phyloP scores from a whole-genome alignment of 805 yeast species.

The Ogataea wickerhamii region DNA sequence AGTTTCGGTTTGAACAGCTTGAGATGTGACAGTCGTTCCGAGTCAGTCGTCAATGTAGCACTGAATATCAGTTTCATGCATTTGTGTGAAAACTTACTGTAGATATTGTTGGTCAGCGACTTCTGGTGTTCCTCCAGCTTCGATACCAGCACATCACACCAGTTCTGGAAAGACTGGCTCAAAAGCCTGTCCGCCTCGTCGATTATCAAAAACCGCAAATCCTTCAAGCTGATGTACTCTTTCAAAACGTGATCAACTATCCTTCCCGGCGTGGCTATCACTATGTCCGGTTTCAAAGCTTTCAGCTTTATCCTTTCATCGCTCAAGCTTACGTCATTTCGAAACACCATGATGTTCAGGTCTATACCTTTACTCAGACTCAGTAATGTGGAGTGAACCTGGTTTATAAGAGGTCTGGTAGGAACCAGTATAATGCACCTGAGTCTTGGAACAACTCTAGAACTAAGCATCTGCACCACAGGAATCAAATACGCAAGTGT shows the following conservation, averaged over 20 bases:
- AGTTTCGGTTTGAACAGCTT: slow-evolving; percentile 70
- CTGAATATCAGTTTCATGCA: slow-evolving; percentile 73
- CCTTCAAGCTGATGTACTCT: slow-evolving; percentile 42
- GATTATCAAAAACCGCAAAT: slow-evolving; percentile 60
- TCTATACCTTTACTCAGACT: slow-evolving; percentile 63
- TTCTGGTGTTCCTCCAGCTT: slow-evolving; percentile 36
- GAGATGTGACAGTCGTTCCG: slow-evolving; percentile 76
- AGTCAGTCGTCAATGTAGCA: slow-evolving; percentile 92
- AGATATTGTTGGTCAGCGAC: slow-evolving; percentile 22
- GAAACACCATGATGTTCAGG: slow-evolving; percentile 59
- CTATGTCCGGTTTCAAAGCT: slow-evolving; percentile 53
- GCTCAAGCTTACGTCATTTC: slow-evolving; percentile 46
- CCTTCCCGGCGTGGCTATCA: slow-evolving; percentile 76
- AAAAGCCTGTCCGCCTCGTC: slow-evolving; percentile 83
- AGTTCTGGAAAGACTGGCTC: slow-evolving; percentile 89
- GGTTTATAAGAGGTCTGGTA: slow-evolving; percentile 80
- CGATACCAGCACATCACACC: slow-evolving; percentile 63
- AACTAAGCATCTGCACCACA: slow-evolving; percentile 61
- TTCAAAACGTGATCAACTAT: slow-evolving; percentile 67
- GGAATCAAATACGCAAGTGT: slow-evolving; percentile 88
- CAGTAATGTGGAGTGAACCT: slow-evolving; percentile 66
- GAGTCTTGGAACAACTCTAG: slow-evolving; percentile 64
- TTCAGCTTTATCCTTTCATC: slow-evolving; percentile 59
- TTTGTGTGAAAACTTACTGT: slow-evolving; percentile 34
- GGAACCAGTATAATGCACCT: slow-evolving; percentile 84